These are phyloP conservation scores for Fusarium decemcellulare DNA, from an alignment of 2,329 filamentous ascomycete species.

Conservation along the genomic window DNA sequence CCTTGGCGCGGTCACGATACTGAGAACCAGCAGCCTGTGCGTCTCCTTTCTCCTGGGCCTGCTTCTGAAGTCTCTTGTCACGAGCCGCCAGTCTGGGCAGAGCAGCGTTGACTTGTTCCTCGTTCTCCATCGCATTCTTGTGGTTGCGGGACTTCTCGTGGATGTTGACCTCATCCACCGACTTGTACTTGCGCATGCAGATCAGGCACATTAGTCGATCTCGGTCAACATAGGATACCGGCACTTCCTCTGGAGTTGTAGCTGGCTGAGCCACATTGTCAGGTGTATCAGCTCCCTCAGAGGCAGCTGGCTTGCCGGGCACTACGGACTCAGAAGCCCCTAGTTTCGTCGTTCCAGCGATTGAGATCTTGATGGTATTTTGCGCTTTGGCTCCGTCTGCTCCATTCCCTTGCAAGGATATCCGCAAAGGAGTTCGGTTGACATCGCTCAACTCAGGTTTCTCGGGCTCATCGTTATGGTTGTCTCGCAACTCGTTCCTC, in stretches of 20 bases:
- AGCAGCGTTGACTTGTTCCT: constrained; percentile 65
- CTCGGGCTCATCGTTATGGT: constrained; percentile 19
- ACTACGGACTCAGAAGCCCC: constrained; percentile 23
- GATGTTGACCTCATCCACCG: constrained; percentile 57
- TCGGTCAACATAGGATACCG: constrained; percentile 71
- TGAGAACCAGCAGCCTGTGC: constrained; percentile 48
- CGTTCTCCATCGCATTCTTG: constrained; percentile 56
- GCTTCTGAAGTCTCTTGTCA: constrained; percentile 55
- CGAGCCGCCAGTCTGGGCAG: constrained; percentile 55
- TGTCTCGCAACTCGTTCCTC: constrained; percentile 56
- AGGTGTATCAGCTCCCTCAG: constrained; percentile 17
- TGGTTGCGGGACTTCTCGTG: constrained; percentile 61
- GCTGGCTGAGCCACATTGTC: constrained; percentile 7
- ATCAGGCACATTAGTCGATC: constrained; percentile 62
- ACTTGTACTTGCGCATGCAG: constrained; percentile 64
- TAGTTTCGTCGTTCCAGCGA: constrained; percentile 45
- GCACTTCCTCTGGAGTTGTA: constrained; percentile 10
- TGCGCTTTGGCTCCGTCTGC: constrained; percentile 37
- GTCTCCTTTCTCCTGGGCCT: constrained; percentile 43
- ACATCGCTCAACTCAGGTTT: constrained; percentile 28
- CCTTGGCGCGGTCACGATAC: constrained; percentile 78
- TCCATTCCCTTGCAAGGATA: constrained; percentile 34
- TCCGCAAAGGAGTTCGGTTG: constrained; percentile 41
- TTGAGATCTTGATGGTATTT: constrained; percentile 51
- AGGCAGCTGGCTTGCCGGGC: constrained; percentile 22